Conservation (phyloP, 2,329 filamentous ascomycete species). For the Neofusicoccum sp. region DNA sequence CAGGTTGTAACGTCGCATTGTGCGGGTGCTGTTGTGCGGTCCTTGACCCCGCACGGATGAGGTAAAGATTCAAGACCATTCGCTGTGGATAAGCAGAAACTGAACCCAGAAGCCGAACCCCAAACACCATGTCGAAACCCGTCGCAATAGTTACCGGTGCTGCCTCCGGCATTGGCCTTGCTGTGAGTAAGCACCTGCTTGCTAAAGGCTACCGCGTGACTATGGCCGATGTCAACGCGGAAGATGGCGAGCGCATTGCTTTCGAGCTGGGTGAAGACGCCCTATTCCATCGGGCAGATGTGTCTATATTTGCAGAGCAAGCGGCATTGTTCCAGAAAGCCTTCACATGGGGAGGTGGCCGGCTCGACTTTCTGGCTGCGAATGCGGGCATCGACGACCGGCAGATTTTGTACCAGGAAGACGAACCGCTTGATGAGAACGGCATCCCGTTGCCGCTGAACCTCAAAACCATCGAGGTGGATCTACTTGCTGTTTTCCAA, state of each 20-base stretch:
- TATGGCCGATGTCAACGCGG: conserved; percentile 47
- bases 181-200: conserved; percentile 42
- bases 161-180: conserved; percentile 46
- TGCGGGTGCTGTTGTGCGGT: too few relatives aligned
- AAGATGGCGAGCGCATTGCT: conserved; percentile 46
- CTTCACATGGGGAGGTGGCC: conserved; percentile 42
- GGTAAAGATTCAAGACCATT: not conserved
- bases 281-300: conserved; percentile 40
- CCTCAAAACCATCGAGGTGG: conserved; percentile 35
- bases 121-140: conserved; percentile 34
- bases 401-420: conserved; percentile 34
- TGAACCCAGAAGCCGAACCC: not conserved
- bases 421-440: conserved; percentile 30
- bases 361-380: conserved; percentile 43
- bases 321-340: conserved; percentile 39
- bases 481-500: conserved; percentile 35
- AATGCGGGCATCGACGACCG: conserved; percentile 42
- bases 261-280: conserved; percentile 27
- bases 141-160: conserved; percentile 48
- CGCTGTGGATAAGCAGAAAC: not conserved
- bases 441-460: conserved; percentile 26
- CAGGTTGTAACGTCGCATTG: too few relatives aligned
- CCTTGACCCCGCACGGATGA: not conserved
- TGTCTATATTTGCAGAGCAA: conserved; percentile 40
- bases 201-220: conserved; percentile 40